Base-by-base conservation (phyloP, 495 filamentous ascomycete genomes). In the Daldinia concentrica region DNA sequence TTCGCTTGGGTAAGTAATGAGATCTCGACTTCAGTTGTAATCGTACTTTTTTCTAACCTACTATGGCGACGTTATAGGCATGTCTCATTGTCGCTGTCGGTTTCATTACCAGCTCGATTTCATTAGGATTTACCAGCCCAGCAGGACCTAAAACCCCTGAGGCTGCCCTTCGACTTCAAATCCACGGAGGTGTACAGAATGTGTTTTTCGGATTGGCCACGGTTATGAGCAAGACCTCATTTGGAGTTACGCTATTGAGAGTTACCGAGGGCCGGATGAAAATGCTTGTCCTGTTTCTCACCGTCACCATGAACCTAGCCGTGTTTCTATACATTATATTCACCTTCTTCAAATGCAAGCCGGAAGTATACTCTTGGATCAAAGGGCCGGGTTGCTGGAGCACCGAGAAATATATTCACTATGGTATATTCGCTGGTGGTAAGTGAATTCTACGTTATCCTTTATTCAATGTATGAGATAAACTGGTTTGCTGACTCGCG, bases 291-390 rank as follows among this genome's bases (percentile, higher is more conserved):
- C 64, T 79, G 27, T 71, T 76, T 37, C 64, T 82, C 19, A 79
- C 80, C 30, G 62, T 76, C 50, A 64, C 63, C 30, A 75, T 82
- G 45, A 83, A 82, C 66, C 41, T 80, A 19, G 73, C 77, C 58
- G 76, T 79, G 54, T 77, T 77, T 22, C 43, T 81, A n/a, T 81
- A 76, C 37, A 79, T 78, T 22, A 71, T 84, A 4, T 81, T 83
- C 48, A 76, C 75, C 7, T 85, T 78, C 71, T 58, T 82, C 0
- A 68, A 74, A 30, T 85, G 82, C 65, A 51, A 74, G 34, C 81
- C 82, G 12, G 67, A 74, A 24, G 39, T 64, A 11, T 81, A 79
- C 55, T 73, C 74, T 11, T 84, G 79, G 77, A 60, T 79, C 30
- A 41, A 57, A 69, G 17, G 58, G 0, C 78, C 79, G 0, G 69